Evolutionary conservation across 139 green algal species (phyloP), one percentile per base, ranked within the genome.

Genomic region (Axilococcus clingmanii): DNA sequence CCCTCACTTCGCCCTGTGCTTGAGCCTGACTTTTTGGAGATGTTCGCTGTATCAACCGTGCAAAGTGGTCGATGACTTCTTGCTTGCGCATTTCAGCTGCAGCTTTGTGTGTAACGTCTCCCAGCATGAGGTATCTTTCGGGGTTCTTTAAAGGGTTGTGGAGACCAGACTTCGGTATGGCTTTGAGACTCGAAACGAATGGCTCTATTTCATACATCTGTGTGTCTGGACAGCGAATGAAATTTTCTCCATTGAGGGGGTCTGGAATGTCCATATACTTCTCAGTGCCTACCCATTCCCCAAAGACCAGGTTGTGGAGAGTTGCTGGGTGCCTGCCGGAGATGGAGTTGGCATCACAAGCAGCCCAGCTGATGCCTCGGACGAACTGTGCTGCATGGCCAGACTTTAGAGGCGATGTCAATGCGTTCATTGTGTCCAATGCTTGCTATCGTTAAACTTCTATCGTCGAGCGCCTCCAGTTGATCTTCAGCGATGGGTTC

Each of bases 81-180:
- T 75, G 69, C 14, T 80, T 75, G 4, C 74, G 60, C 65, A 97
- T 61, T 59, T 87, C 78, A 7, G 70, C 64, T 0, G 79, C 83
- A 17, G 85, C 79, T 7, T 57, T 65, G 22, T 75, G 72, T 2
- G 74, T 86, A 15, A 97, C 74, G 29, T 87, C 78, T 0, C 90
- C 90, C 38, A 91, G 94, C 71, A 92, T 57, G 19, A 91, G 50
- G 40, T 97, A 97, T 47, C 83, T 68, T 24, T 94, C 82, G 7
- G 85, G 85, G 30, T 87, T 83, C 52, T 96, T 96, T 41, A 92
- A 57, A 0, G 89, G 86, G 70, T 97, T 97, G 74, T 97, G 89
- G 51, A 91, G 51, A 4, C 89, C 89, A 15, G 65, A 72, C 65
- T 96, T 96, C 44, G 84, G 78, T 19, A 81, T 72, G 0, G 63